Conservation (phyloP, 345 rosid species). For the Linum usitatissimum region DNA sequence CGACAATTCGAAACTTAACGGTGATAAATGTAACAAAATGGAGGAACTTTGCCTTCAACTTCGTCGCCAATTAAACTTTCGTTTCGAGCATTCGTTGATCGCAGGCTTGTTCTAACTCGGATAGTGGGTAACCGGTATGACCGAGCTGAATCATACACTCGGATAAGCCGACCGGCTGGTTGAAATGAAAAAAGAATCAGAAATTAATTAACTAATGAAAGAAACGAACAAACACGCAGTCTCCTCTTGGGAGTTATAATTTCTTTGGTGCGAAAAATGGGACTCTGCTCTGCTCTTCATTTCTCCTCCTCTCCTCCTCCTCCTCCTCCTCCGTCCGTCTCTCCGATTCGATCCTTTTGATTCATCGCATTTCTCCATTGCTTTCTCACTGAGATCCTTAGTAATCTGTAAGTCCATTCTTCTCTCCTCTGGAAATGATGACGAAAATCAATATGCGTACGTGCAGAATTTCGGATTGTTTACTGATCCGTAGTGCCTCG, state of each 20-base stretch:
- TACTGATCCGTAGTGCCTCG: not conserved
- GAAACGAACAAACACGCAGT: not conserved
- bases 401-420: slow-evolving; percentile 22
- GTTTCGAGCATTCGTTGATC: too few relatives aligned
- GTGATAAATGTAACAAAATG: too few relatives aligned
- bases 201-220: not conserved
- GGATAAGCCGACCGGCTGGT: not conserved
- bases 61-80: too few relatives aligned
- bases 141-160: too few relatives aligned
- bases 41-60: too few relatives aligned
- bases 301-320: slow-evolving; percentile 11
- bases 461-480: not conserved
- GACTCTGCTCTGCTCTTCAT: not conserved
- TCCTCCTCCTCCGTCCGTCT: slow-evolving; percentile 9
- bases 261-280: slow-evolving; percentile 23
- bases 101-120: too few relatives aligned
- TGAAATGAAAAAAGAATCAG: not conserved
- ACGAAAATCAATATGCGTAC: not conserved
- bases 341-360: not conserved
- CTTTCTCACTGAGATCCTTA: slow-evolving; percentile 14
- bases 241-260: slow-evolving; percentile 9
- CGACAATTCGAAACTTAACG: too few relatives aligned
- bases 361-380: slow-evolving; percentile 8
- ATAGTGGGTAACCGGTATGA: too few relatives aligned
- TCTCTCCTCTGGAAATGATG: not conserved